Base-by-base conservation (phyloP, 768 basidiomycete genomes). In the Amanita molliuscula region DNA sequence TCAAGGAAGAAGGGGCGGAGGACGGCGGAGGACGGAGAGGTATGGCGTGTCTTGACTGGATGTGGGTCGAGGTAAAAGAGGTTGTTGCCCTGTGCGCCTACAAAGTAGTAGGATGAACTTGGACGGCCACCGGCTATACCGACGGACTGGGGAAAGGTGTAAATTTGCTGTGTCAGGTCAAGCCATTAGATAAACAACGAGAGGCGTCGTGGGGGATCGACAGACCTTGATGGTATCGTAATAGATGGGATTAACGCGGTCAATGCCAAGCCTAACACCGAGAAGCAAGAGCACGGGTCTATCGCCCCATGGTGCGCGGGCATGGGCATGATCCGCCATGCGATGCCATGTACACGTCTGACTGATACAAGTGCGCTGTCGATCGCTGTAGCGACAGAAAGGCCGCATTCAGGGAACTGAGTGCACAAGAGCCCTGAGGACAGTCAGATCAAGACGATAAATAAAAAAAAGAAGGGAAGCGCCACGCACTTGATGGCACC, bases 101-200 rank as follows among this genome's bases (percentile, higher is more conserved):
- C 88, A 61, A 99, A 99, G 65, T 98, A 99, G 65, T 96, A 98
- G 0, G 93, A 96, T 0, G 90, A 93, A n/a, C 88, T 88, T 0
- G 95, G 96, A 18, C 96, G 78, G 2, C 95, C 95, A 34, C 96
- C 95, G 0, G 95, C 93, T 48, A 99, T 98, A 35, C 95, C 96
- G 33, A 96, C 87, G 2, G 86, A 90, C 67, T 98, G 95, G 0
- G 94, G 94, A 65, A 93, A 91, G 0, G 87, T 88, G 62, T 93
- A 97, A 28, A 97, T 64, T 21, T 77, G 72, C 92, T 95, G 57
- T 6, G 52, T 20, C 44, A 4, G 15, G 26, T 15, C 46, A 0
- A 38, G 52, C n/a, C 51, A 31, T 47, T 25, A 44, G 31, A 13
- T 13, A 10, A 40, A 38, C 21, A 34, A 29, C 7, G 13, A 11